Evolutionary conservation across 139 green algal species (phyloP), one percentile per base, ranked within the genome.

Genomic region (Nannochloris sp.): DNA sequence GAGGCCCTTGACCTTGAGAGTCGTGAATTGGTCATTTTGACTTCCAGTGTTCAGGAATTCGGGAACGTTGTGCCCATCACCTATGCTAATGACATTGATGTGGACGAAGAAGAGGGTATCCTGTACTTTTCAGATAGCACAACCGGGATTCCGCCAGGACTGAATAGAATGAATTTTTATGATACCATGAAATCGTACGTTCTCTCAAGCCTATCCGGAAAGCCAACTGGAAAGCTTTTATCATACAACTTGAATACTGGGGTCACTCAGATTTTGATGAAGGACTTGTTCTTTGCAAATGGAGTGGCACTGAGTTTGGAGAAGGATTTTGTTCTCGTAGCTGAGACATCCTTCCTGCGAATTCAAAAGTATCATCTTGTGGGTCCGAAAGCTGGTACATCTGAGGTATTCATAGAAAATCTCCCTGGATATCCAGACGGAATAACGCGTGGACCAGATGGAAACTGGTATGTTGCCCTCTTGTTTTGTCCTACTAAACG

Each of bases 221-320:
- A 15, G 9, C 31, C 72, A 6, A 54, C 74, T 24, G 82, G 82
- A 23, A 59, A 82, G 34, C 64, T 92, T 40, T 55, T 91, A 10
- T 71, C 61, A 3, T 85, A 91, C 14, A 55, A 85, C 66, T 70
- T 78, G 3, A 19, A 25, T 21, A 85, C 56, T 7, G 40, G 66
- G 15, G 36, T 40, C 2, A 82, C 83, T 2, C 40, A 58, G 9
- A 57, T 81, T 48, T 66, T 91, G 4, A 53, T 69, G 7, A 55
- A 60, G 16, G 80, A 60, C 9, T 49, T 91, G 11, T 83, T 64
- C 67, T 93, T 84, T 57, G 75, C 86, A 18, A 93, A 93, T 58
- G 86, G 86, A 5, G 82, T 93, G 6, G 79, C 81, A 12, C 60
- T 93, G 50, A 69, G 75, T 4, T 51, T 61, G 18, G 83, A 87